These are phyloP conservation scores for Onygenales sp. DNA, from an alignment of 2,329 filamentous ascomycete genomes.

Conservation along the genomic window DNA sequence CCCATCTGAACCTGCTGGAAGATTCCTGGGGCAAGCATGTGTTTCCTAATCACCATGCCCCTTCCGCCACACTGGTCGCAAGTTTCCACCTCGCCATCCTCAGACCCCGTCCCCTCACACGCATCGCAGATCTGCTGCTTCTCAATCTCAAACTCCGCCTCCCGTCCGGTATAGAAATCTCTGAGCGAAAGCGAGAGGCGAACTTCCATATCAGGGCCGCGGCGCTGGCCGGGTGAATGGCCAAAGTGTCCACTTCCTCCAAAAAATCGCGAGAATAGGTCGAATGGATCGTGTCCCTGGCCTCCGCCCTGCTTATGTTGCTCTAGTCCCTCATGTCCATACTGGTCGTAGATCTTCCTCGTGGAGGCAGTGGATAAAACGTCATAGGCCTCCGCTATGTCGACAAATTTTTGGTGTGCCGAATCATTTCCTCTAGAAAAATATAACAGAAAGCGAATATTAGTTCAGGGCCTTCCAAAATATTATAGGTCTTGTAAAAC, in stretches of 20 bases:
- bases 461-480: not conserved
- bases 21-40: constrained; percentile 93
- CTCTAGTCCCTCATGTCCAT: constrained; percentile 84
- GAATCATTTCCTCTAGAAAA: constrained; percentile 58
- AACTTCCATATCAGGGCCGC: constrained; percentile 83
- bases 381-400: constrained; percentile 92
- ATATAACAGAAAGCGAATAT: not conserved
- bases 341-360: constrained; percentile 85
- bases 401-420: constrained; percentile 84
- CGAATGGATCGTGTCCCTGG: constrained; percentile 74
- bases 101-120: constrained; percentile 77
- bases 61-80: constrained; percentile 70
- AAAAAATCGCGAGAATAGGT: constrained; percentile 94
- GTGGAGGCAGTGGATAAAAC: constrained; percentile 69
- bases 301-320: constrained; percentile 64
- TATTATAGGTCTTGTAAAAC: not conserved
- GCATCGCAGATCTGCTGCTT: constrained; percentile 92
- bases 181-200: constrained; percentile 67
- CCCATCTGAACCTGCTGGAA: constrained; percentile 93
- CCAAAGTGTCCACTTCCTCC: constrained; percentile 81
- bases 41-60: constrained; percentile 77
- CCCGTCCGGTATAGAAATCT: constrained; percentile 86
- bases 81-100: constrained; percentile 72
- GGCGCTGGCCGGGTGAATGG: constrained; percentile 60
- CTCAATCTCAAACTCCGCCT: constrained; percentile 80